Evolutionary conservation across 768 basidiomycete genomes (phyloP).

Genomic region (Tulasnella sp.): DNA sequence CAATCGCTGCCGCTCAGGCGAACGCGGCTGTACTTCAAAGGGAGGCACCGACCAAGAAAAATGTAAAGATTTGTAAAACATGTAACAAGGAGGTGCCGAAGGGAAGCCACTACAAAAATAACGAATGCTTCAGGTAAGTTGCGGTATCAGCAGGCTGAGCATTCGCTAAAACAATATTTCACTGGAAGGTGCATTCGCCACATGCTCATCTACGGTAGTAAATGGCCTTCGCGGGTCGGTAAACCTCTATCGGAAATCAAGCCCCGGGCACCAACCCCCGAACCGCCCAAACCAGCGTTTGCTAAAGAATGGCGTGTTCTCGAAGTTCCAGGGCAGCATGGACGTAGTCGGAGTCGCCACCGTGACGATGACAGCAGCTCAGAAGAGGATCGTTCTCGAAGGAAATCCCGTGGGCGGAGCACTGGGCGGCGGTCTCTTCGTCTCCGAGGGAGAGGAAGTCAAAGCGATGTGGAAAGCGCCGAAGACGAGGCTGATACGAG

Average conservation of each 20-base stretch:
- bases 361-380: neutral
- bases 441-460: neutral
- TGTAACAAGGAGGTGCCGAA: slow-evolving; percentile 13
- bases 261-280: slow-evolving; percentile 13
- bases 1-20: neutral
- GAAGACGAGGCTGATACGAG: neutral
- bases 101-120: slow-evolving; percentile 1
- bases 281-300: slow-evolving; percentile 3
- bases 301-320: slow-evolving; percentile 19
- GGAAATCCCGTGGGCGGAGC: neutral
- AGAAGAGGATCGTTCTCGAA: neutral
- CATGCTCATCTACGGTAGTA: slow-evolving; percentile 15
- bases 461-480: neutral
- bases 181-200: slow-evolving; percentile 12
- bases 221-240: slow-evolving; percentile 19
- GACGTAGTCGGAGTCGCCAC: neutral
- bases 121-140: slow-evolving; percentile 23
- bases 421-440: slow-evolving; percentile 6
- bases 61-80: slow-evolving; percentile 14
- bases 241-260: slow-evolving; percentile 10
- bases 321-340: neutral
- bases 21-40: neutral
- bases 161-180: neutral
- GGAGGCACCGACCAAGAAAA: neutral
- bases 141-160: neutral